Conservation (phyloP, 306 rosid genomes). For the Cicer yamashitae region DNA sequence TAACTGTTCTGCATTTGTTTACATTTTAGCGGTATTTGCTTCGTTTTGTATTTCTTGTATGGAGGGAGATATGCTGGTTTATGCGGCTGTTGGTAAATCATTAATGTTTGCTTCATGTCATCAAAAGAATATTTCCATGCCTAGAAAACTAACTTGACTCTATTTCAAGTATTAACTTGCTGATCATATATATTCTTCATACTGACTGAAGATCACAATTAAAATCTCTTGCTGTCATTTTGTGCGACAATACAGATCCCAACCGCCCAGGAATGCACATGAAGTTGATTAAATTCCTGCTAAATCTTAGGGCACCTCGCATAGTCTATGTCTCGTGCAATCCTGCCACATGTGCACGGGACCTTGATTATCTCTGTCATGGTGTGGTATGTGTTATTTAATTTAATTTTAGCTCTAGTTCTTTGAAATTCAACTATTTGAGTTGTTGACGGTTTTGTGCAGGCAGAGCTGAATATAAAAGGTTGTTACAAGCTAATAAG, state of each 20-base stretch:
- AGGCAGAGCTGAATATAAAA: constrained; percentile 72
- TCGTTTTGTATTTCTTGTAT: constrained; percentile 14
- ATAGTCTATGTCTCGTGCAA: constrained; percentile 93
- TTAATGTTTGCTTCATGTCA: neutral
- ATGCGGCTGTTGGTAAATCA: constrained; percentile 2
- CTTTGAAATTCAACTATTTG: constrained; percentile 39
- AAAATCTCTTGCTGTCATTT: constrained; percentile 24
- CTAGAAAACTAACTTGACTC: constrained; percentile 16
- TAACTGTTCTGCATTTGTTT: constrained; percentile 19
- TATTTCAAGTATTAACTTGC: constrained; percentile 6
- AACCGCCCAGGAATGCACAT: constrained; percentile 99
- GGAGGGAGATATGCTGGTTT: constrained; percentile 7
- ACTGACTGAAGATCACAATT: constrained; percentile 5
- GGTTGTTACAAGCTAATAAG: constrained; percentile 85
- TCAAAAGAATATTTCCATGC: constrained; percentile 27
- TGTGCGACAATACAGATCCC: constrained; percentile 67
- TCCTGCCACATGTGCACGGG: constrained; percentile 96
- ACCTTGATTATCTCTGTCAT: constrained; percentile 93
- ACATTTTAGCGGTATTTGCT: constrained; percentile 25
- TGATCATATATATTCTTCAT: constrained; percentile 29
- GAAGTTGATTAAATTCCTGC: constrained; percentile 88
- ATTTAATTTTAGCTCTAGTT: constrained; percentile 15
- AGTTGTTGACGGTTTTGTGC: constrained; percentile 50
- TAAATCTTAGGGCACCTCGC: constrained; percentile 77
- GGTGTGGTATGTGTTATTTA: constrained; percentile 76